Evolutionary conservation across 75 land plant genomes (phyloP), one percentile per base, ranked within the genome.

Genomic region (Pinus taeda): DNA sequence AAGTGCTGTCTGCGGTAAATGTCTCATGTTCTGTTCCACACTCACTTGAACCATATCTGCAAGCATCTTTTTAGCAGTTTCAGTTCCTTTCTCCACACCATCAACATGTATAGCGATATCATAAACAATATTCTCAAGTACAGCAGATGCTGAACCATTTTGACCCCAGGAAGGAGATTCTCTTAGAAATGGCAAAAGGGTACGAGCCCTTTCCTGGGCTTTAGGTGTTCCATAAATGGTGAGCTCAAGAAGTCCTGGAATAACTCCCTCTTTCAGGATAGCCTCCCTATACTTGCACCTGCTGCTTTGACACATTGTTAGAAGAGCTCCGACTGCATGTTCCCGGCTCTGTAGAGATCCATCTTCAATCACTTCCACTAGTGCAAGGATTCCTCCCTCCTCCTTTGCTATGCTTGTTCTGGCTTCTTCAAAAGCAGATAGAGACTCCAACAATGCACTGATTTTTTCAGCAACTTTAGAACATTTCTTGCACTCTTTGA

Each of bases 11-110:
- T 79, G 78, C 75, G 89, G 87, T 76, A 91, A 71, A 81, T 89
- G 89, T 67, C 87, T 81, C 82, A 89, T 74, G 84, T 87, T 85
- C 79, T 85, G 81, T 64, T 91, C 91, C 93, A 91, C 87, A 76
- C 95, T 93, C 37, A 87, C 87, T 77, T 89, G 91, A 57, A 93
- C 93, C 95, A 93, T 93, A 80, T 93, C 95, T 6, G 95, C 83
- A 60, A 93, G 81, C 93, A 93, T 89, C 79, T 87, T 81, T 84
- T 82, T 85, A 17, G 93, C 91, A 57, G 87, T 84, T 7, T 75
- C 78, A 17, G 73, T 67, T 45, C 86, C 86, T 49, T 88, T 88
- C 17, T 93, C 90, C 17, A n/a, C 80, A 29, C 87, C 84, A 42
- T 86, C 87, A 15, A 91, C 80, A 60, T 85, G 81, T 3, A 85